Evolutionary conservation across 768 basidiomycete species (phyloP).

Genomic region (Xanthoconium purpureum): DNA sequence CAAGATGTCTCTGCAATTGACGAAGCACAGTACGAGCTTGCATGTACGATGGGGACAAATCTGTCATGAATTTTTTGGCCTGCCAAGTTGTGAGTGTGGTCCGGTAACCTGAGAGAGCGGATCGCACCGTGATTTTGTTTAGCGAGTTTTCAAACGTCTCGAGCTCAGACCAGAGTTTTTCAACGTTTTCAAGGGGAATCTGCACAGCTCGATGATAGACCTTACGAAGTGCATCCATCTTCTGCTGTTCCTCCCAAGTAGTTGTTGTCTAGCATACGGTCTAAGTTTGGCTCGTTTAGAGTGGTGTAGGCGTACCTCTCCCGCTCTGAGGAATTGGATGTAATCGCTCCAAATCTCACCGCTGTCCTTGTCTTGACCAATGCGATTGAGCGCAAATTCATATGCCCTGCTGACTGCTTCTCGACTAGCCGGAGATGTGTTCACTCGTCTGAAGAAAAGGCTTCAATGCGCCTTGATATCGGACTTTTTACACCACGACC

Average conservation of each 20-base stretch:
- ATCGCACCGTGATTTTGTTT: slow-evolving; percentile 77
- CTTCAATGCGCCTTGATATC: slow-evolving; percentile 10
- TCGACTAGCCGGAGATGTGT: slow-evolving; percentile 62
- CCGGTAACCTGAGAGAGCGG: neutral
- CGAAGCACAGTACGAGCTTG: slow-evolving; percentile 88
- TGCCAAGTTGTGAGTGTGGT: slow-evolving; percentile 26
- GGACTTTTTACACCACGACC: slow-evolving; percentile 30
- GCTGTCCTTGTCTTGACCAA: slow-evolving; percentile 90
- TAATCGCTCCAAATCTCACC: slow-evolving; percentile 94
- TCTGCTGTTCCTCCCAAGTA: slow-evolving; percentile 95
- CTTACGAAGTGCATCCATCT: slow-evolving; percentile 89
- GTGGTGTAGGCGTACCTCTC: slow-evolving; percentile 52
- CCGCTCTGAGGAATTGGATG: slow-evolving; percentile 80
- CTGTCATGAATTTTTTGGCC: slow-evolving; percentile 95
- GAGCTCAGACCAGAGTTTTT: slow-evolving; percentile 89
- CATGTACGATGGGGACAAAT: slow-evolving; percentile 92
- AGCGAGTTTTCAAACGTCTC: slow-evolving; percentile 87
- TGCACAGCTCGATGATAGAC: slow-evolving; percentile 93
- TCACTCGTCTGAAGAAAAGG: slow-evolving; percentile 53
- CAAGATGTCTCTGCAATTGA: slow-evolving; percentile 70
- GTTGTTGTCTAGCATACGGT: slow-evolving; percentile 50
- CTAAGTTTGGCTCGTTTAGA: slow-evolving; percentile 4
- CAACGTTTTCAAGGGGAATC: slow-evolving; percentile 91
- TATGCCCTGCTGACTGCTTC: slow-evolving; percentile 84
- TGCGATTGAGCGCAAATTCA: slow-evolving; percentile 86